phyloP scores from a whole-genome alignment of 345 rosid genomes.

The Populus davidiana region DNA sequence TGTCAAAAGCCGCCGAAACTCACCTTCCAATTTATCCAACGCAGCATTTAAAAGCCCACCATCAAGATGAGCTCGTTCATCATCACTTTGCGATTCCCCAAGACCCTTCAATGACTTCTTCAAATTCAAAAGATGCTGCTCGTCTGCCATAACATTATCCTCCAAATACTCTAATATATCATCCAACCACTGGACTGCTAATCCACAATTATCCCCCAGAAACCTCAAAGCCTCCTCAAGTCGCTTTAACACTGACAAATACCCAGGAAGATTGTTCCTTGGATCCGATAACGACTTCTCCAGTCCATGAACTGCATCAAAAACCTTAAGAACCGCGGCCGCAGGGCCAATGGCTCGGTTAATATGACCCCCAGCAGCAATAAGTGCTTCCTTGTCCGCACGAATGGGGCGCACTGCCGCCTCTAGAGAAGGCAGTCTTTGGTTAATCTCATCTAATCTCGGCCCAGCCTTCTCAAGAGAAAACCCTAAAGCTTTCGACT shows the following conservation, averaged over 20 bases:
- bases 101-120: constrained; percentile 65
- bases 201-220: constrained; percentile 84
- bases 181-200: constrained; percentile 98
- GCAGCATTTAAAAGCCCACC: constrained; percentile 90
- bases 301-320: constrained; percentile 93
- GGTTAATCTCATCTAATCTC: constrained; percentile 73
- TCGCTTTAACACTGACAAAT: constrained; percentile 78
- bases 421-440: constrained; percentile 66
- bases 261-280: constrained; percentile 69
- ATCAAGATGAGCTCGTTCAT: constrained; percentile 47
- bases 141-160: constrained; percentile 80
- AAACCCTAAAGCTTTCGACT: constrained; percentile 59
- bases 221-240: constrained; percentile 91
- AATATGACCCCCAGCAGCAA: constrained; percentile 83
- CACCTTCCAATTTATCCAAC: constrained; percentile 69
- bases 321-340: constrained; percentile 96
- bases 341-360: constrained; percentile 99
- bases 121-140: constrained; percentile 58
- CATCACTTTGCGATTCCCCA: constrained; percentile 51
- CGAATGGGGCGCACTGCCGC: constrained; percentile 91
- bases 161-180: constrained; percentile 95
- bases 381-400: constrained; percentile 84
- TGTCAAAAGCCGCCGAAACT: constrained; percentile 66
- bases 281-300: constrained; percentile 93
- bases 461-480: constrained; percentile 68